phyloP scores from a whole-genome alignment of 805 yeast genomes.

The Suhomyces faveliae region DNA sequence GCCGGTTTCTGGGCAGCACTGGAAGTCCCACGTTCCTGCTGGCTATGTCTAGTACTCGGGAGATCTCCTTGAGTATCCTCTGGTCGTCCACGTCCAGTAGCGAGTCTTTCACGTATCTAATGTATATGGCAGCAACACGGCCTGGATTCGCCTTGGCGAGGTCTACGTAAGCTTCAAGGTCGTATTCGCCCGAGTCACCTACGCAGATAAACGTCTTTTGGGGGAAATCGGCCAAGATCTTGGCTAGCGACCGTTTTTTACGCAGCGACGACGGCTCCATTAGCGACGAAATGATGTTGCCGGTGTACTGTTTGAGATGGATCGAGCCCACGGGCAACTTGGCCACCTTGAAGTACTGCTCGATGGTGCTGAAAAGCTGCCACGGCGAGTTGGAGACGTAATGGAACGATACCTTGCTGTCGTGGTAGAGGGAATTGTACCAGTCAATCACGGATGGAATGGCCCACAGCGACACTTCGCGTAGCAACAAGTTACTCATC shows the following conservation, averaged over 20 bases:
- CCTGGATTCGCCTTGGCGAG: conserved; percentile 61
- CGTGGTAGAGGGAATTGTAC: conserved; percentile 51
- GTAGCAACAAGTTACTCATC: conserved; percentile 73
- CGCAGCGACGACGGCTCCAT: conserved; percentile 86
- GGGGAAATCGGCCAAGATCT: conserved; percentile 72
- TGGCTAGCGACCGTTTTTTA: conserved; percentile 63
- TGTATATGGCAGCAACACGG: conserved; percentile 70
- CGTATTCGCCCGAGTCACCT: conserved; percentile 97
- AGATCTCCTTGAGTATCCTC: conserved; percentile 31
- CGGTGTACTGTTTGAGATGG: conserved; percentile 84
- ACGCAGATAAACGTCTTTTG: conserved; percentile 73
- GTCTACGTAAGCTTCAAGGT: conserved; percentile 84
- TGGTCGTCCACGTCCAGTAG: conserved; percentile 54
- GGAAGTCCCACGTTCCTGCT: conserved; percentile 5
- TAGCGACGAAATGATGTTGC: conserved; percentile 75
- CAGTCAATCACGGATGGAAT: conserved; percentile 75
- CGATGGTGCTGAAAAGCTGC: conserved; percentile 68
- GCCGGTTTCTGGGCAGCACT: conserved; percentile 6
- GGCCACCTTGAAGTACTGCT: conserved; percentile 52
- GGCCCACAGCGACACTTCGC: conserved; percentile 62
- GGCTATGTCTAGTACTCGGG: conserved; percentile 17
- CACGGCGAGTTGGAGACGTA: conserved; percentile 96
- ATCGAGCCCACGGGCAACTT: conserved; percentile 78
- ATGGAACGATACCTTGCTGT: conserved; percentile 63
- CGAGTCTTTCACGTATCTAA: conserved; percentile 72